Conservation (phyloP, 108 stramenopile species). For the Halocafeteria seosinensis region DNA sequence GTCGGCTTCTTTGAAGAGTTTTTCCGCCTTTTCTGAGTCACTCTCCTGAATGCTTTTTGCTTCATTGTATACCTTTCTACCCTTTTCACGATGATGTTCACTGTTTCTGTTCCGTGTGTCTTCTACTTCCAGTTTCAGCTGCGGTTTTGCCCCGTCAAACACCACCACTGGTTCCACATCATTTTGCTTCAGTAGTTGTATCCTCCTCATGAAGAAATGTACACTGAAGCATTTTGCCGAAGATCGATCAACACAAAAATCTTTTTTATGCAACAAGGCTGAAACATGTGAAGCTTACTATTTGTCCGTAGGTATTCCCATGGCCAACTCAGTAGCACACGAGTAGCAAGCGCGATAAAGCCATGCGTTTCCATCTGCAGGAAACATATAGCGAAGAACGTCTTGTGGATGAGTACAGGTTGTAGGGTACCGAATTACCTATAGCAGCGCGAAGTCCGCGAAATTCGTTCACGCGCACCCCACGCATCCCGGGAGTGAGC, state of each 20-base stretch:
- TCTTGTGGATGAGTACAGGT: background rate
- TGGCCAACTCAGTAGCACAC: constrained; percentile 23
- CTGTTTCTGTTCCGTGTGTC: constrained; percentile 31
- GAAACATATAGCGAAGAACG: background rate
- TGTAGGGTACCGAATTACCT: background rate
- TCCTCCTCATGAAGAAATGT: constrained; percentile 31
- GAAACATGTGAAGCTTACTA: constrained; percentile 1
- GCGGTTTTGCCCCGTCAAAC: constrained; percentile 54
- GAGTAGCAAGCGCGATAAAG: constrained; percentile 25
- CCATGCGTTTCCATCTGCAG: constrained; percentile 26
- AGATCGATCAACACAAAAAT: background rate
- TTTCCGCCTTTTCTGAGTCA: constrained; percentile 17
- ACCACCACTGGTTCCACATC: constrained; percentile 48
- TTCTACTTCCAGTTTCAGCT: constrained; percentile 46
- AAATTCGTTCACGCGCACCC: too few species aligned
- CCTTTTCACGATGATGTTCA: constrained; percentile 6
- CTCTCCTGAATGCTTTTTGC: constrained; percentile 23
- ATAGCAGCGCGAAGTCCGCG: too few species aligned
- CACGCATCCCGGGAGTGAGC: background rate
- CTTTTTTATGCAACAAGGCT: background rate
- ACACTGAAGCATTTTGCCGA: background rate
- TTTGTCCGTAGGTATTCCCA: constrained; percentile 12
- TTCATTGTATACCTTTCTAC: constrained; percentile 24
- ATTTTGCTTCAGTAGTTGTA: constrained; percentile 23
- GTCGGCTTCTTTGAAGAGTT: constrained; percentile 20